phyloP scores from a whole-genome alignment of 2,329 filamentous ascomycete genomes.

The Ilyonectria sp. region DNA sequence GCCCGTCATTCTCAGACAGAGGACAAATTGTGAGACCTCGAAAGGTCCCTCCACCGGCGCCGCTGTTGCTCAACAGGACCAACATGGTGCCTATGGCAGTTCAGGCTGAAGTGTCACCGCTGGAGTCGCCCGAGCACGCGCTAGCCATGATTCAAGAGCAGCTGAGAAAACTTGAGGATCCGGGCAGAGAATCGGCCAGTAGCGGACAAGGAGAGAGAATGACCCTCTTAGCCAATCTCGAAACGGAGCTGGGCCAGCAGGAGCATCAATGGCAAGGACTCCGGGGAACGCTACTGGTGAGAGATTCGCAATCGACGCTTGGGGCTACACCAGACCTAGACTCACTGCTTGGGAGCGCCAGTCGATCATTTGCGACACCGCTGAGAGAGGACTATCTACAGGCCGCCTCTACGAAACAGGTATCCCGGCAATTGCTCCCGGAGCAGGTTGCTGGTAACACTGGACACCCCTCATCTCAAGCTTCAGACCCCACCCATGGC shows the following conservation, averaged over 20 bases:
- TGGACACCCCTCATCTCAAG: conserved; percentile 29
- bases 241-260: conserved; percentile 74
- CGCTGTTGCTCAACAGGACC: conserved; percentile 64
- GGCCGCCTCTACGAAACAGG: conserved; percentile 14
- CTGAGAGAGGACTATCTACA: conserved; percentile 11
- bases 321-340: conserved; percentile 46
- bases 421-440: conserved; percentile 3
- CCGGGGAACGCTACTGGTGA: conserved; percentile 64
- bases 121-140: conserved; percentile 67
- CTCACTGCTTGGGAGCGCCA: conserved; percentile 40
- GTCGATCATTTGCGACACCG: conserved; percentile 13
- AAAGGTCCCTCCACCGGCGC: conserved; percentile 70
- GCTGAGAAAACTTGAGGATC: conserved; percentile 64
- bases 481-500: conserved; percentile 17
- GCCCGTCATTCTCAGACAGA: conserved; percentile 72
- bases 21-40: conserved; percentile 61
- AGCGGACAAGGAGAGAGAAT: conserved; percentile 60
- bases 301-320: conserved; percentile 67
- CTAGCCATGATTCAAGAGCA: conserved; percentile 67
- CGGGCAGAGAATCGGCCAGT: conserved; percentile 51
- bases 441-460: conserved; percentile 7
- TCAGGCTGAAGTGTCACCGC: conserved; percentile 65
- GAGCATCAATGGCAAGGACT: conserved; percentile 73
- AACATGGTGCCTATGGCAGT: conserved; percentile 61
- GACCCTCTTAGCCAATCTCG: conserved; percentile 70